Base-by-base conservation (phyloP, 225 moss, liverwort and hornwort genomes). In the Polytrichum commune region DNA sequence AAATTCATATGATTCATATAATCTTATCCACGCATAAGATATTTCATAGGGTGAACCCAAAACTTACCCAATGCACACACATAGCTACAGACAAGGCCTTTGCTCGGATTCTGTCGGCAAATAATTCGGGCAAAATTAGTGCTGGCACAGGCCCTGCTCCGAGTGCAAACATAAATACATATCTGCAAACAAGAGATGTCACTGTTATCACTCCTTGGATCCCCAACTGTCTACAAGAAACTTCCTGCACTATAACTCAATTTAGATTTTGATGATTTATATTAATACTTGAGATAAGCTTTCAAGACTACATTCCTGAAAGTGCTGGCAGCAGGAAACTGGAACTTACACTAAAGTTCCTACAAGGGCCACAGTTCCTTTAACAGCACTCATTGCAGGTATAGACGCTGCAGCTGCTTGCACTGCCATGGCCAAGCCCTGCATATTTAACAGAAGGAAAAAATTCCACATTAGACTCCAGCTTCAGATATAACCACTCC, bases 141-240 rank as follows among this genome's bases (percentile, higher is more conserved):
- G 83, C 85, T 26, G 96, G 96, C 4, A 96, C 90, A 38, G 96
- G 96, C 19, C 96, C 96, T 19, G 96, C 96, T 54, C 96, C 96
- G 27, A 96, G 70, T 25, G 96, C 93, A 27, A 96, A 96, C 91
- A 90, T 91, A 67, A 93, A 91, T 20, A 96, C 96, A 68, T 84
- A 96, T 26, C 96, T 93, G 71, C 71, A 65, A 24, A 8, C 56
- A 25, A 46, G 13, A 46, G 46, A 46, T 46, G 46, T 46, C 46
- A 46, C 16, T 46, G 13, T 46, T 16, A 13, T 46, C 46, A 46
- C 13, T 46, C 3, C 13, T 46, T 16, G 46, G 46, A 16, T 46
- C 46, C 46, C 46, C 13, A 1, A 0, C 10, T 46, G 16, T 46
- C 3, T 46, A 46, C 38, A 38, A 38, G 38, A 9, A 38, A 38